A percentile compares a stretch with the other conserved stretches of the same genome.
These are phyloP conservation scores for Eucommia ulmoides DNA, from an alignment of 257 asterid genomes.

Conservation along the genomic window DNA sequence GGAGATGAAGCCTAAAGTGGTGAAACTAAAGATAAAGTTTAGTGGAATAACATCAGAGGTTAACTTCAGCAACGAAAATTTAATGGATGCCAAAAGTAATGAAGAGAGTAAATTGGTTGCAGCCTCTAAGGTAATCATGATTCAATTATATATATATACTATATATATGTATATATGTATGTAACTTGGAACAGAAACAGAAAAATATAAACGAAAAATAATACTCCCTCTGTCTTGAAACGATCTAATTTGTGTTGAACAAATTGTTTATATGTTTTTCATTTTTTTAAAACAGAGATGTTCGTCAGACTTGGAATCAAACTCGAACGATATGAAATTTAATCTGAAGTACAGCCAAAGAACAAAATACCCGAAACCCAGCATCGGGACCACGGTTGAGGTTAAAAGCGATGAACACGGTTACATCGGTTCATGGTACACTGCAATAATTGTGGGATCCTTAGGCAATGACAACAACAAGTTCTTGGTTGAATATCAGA, in stretches of 20 bases:
- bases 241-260: neutral
- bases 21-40: too few species aligned
- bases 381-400: slow-evolving; percentile 41
- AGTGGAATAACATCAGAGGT: too few species aligned
- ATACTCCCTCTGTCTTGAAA: too few species aligned
- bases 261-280: neutral
- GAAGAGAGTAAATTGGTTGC: neutral
- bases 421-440: slow-evolving; percentile 32
- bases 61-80: too few species aligned
- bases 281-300: slow-evolving; percentile 20
- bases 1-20: too few species aligned
- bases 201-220: neutral
- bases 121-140: neutral
- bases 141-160: neutral
- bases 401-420: slow-evolving; percentile 22
- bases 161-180: neutral
- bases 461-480: slow-evolving; percentile 16
- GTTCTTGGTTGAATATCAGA: slow-evolving; percentile 36
- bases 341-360: slow-evolving; percentile 21
- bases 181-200: neutral
- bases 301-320: slow-evolving; percentile 13
- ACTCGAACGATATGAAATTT: slow-evolving; percentile 21
- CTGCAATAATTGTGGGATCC: slow-evolving; percentile 25
- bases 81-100: too few species aligned
- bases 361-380: slow-evolving; percentile 12